Percentiles rank a stretch among this genome's conserved stretches.
Evolutionary conservation across 371 early-diverging fungal species (phyloP).

Genomic region (Haplosporangium sp.): DNA sequence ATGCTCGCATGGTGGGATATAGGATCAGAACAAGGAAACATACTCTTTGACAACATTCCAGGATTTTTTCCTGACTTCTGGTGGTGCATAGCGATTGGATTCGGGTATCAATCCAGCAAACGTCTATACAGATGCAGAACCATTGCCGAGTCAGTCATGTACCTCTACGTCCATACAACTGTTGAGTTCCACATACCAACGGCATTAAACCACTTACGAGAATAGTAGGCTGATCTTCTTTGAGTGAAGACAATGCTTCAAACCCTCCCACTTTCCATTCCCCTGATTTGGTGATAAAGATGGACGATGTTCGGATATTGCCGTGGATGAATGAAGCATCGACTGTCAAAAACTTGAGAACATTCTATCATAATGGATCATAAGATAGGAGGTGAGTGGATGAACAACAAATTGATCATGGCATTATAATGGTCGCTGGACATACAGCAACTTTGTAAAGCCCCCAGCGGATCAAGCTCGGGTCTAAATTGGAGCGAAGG

Average conservation of each 20-base stretch:
- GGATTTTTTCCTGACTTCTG: slow-evolving; percentile 76
- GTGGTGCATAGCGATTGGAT: slow-evolving; percentile 75
- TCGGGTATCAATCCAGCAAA: slow-evolving; percentile 77
- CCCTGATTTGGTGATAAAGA: slow-evolving; percentile 88
- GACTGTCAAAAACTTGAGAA: slow-evolving; percentile 86
- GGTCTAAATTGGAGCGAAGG: slow-evolving; percentile 64
- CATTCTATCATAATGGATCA: slow-evolving; percentile 64
- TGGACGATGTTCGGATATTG: slow-evolving; percentile 78
- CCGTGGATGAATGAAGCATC: slow-evolving; percentile 93
- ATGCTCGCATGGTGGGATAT: no score
- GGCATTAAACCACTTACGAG: slow-evolving; percentile 56
- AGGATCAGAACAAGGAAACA: slow-evolving; percentile 5
- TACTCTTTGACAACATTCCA: slow-evolving; percentile 78
- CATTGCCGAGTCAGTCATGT: background rate
- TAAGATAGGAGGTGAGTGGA: slow-evolving; percentile 4
- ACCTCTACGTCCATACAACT: background rate
- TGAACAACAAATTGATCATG: background rate
- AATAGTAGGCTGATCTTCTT: slow-evolving; percentile 77
- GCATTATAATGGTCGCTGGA: background rate
- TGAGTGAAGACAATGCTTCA: slow-evolving; percentile 79
- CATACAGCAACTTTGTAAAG: slow-evolving; percentile 90
- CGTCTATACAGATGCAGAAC: slow-evolving; percentile 54
- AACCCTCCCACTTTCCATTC: slow-evolving; percentile 96
- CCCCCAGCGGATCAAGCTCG: slow-evolving; percentile 84
- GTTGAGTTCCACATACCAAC: background rate